Evolutionary conservation across 331 rosid species (phyloP), one percentile per base, ranked within the genome.

Genomic region (Spiraea crenata): DNA sequence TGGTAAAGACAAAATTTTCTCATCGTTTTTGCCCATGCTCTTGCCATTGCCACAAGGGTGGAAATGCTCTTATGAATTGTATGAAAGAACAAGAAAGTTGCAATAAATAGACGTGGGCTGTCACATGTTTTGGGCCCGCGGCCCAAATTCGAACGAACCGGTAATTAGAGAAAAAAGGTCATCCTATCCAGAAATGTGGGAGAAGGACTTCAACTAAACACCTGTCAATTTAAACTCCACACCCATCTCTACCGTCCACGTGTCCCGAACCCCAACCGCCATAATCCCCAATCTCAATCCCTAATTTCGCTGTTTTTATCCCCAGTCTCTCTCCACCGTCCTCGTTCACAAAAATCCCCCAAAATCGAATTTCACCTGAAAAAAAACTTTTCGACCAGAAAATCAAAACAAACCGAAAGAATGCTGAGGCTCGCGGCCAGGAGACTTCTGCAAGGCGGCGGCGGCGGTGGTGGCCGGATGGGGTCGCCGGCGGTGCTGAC

Each of bases 381-480:
- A 25, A 20, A n/a, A 41, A 4, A 2, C 6, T 9, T 37, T 15
- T 9, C 19, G n/a, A 9, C 7, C 8, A 16, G 39, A 44, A 15
- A 7, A 63, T 5, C 5, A 41, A 47, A 55, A 3, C 38, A 35
- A 65, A 39, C 10, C 17, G 34, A 31, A 47, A 9, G 82, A 34
- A 93, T 95, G 99, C 9, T 87, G 87, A 85, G 93, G 79, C 71
- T 85, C 1, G 80, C 79, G 3, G 68, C 96, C 13, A 86, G 83
- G 89, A 81, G 76, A 38, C 19, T 95, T 20, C 56, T 80, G 67
- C 79, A 74, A 58, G 84, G 69, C 48, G 84, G 31, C 31, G 31
- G 31, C 31, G 31, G 31, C 31, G 31, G 31, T 2, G 31, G 54
- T 2, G 31, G 54, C 15, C 69, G 80, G 77, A 65, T 85, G 45